These are phyloP conservation scores for Suillus subalutaceus DNA, from an alignment of 768 basidiomycete genomes.

Conservation along the genomic window DNA sequence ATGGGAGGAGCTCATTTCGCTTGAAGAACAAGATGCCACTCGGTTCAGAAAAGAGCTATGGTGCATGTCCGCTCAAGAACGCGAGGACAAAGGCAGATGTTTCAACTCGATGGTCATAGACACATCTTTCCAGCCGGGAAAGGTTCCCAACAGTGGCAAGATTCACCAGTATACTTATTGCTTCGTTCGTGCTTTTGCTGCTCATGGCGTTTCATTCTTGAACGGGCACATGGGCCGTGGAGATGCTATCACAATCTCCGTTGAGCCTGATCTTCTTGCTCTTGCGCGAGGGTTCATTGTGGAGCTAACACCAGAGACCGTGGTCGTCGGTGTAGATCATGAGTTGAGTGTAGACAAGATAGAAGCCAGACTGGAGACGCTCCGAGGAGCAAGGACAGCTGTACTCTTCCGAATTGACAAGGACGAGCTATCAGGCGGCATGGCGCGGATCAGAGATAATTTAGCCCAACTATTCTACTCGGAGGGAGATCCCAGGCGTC, in stretches of 20 bases:
- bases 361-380: constrained; percentile 37
- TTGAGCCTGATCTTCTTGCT: constrained; percentile 85
- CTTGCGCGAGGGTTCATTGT: constrained; percentile 84
- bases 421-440: constrained; percentile 86
- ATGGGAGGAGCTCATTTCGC: constrained; percentile 86
- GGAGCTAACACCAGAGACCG: constrained; percentile 60
- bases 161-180: constrained; percentile 82
- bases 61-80: constrained; percentile 82
- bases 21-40: constrained; percentile 86
- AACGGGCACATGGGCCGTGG: constrained; percentile 79
- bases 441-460: constrained; percentile 89
- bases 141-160: constrained; percentile 42
- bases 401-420: constrained; percentile 85
- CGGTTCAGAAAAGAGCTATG: constrained; percentile 91
- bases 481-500: constrained; percentile 66
- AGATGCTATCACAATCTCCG: constrained; percentile 86
- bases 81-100: constrained; percentile 84
- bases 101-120: constrained; percentile 80
- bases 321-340: constrained; percentile 86
- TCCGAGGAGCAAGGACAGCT: constrained; percentile 20
- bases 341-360: constrained; percentile 58
- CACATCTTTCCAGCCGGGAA: constrained; percentile 35
- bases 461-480: constrained; percentile 87
- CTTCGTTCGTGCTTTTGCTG: constrained; percentile 48
- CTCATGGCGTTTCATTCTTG: constrained; percentile 48